Percentiles rank a stretch among this genome's conserved stretches.
Conservation (phyloP, 202 grass and related monocot species). For the Bolboschoenoplectus hybrid region DNA sequence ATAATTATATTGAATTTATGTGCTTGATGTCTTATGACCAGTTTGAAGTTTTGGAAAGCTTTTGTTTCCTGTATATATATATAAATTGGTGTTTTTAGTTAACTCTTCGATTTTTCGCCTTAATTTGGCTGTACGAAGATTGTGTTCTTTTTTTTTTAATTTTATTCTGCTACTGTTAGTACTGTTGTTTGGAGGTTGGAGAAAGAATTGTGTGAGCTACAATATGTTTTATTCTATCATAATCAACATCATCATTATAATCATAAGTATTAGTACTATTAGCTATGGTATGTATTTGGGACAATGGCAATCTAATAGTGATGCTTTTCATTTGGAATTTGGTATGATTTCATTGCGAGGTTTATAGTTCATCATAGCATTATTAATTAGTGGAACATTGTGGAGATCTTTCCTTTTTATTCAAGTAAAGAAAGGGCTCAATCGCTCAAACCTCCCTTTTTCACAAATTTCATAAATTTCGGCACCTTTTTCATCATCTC, state of each 20-base stretch:
- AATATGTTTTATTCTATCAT: neutral
- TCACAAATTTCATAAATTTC: neutral
- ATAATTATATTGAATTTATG: neutral
- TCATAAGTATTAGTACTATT: neutral
- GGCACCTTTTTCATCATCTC: neutral
- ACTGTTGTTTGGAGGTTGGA: neutral
- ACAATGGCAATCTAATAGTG: neutral
- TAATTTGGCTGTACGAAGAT: conserved; percentile 23
- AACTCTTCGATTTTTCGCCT: neutral
- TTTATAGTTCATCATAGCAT: neutral
- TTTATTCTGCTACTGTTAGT: neutral
- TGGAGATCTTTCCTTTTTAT: too few relatives aligned
- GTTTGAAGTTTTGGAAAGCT: neutral
- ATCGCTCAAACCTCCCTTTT: neutral
- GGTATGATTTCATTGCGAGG: neutral
- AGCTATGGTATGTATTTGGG: neutral
- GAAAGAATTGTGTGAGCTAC: neutral
- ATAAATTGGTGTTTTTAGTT: neutral
- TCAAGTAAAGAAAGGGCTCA: neutral
- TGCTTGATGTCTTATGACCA: neutral
- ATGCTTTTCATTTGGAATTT: neutral
- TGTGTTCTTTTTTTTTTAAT: neutral
- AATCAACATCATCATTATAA: too few relatives aligned
- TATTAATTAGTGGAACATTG: too few relatives aligned
- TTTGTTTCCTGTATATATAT: neutral